Evolutionary conservation across 2,329 filamentous ascomycete species (phyloP), one percentile per base, ranked within the genome.

Genomic region (Epichloe festucae): DNA sequence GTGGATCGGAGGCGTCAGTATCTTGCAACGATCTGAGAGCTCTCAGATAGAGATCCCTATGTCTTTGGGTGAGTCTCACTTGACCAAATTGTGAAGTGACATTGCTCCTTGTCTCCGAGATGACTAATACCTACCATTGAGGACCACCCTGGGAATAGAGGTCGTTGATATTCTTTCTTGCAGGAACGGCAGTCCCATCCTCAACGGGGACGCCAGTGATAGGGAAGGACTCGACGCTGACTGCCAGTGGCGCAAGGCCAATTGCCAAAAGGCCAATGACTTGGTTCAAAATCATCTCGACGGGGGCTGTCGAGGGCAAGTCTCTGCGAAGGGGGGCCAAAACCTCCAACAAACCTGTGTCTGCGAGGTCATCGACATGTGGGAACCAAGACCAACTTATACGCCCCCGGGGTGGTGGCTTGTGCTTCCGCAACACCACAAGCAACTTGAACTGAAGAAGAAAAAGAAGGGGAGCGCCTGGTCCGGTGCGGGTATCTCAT

Each of bases 41-140:
- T 41, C 69, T 69, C 23, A 79, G 65, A 56, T 74, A 75, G 5
- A 79, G 66, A 46, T 78, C 72, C 74, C 74, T 71, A 21, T 15
- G 31, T 21, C 2, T 7, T 23, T 17, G 35, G 12, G 21, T 51
- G 14, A 51, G 49, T 15, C 21, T 40, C 27, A 17, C 2, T 48
- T 35, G 11, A 12, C 10, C 11, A 19, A 11, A 17, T 6, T 12
- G 12, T 15, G 21, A 8, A 19, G 38, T 34, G 36, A n/a, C 39
- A 12, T 38, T 31, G 17, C 6, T 17, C 1, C 11, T 5, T 21
- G 2, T 31, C 17, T 31, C 17, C 23, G 14, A 23, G 14, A 8
- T 19, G 6, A 23, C 10, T 15, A 7, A 4, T 27, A 35, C 62
- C 57, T 61, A 76, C 73, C 74, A 76, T 56, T 70, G 63, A 7